Conservation (phyloP, 2,329 filamentous ascomycete genomes). For the Ceratocystis colombiana region DNA sequence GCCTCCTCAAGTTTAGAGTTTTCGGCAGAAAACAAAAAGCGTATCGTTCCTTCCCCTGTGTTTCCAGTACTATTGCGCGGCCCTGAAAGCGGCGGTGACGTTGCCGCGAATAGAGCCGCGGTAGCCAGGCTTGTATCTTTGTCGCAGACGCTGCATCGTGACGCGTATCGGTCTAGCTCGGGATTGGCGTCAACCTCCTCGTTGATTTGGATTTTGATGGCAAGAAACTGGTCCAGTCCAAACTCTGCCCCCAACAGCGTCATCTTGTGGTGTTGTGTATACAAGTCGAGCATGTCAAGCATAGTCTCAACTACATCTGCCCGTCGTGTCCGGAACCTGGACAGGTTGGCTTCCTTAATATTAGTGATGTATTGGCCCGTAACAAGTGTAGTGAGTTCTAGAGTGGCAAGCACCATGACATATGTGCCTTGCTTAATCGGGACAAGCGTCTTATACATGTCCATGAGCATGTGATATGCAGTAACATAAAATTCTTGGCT, state of each 20-base stretch:
- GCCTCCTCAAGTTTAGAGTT: conserved; percentile 62
- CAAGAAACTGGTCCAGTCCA: conserved; percentile 68
- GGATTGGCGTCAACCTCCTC: conserved; percentile 58
- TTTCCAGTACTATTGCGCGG: conserved; percentile 16
- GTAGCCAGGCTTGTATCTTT: conserved; percentile 30
- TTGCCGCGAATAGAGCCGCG: background rate
- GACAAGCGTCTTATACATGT: conserved; percentile 86
- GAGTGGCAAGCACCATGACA: conserved; percentile 71
- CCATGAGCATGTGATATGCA: conserved; percentile 74
- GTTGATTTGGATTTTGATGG: conserved; percentile 78
- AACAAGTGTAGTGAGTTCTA: conserved; percentile 70
- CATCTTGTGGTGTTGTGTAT: conserved; percentile 67
- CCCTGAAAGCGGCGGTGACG: conserved; percentile 2
- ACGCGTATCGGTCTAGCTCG: conserved; percentile 53
- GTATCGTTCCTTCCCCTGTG: conserved; percentile 60
- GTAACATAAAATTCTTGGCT: conserved; percentile 51
- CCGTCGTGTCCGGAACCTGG: conserved; percentile 40
- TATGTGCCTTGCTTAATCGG: conserved; percentile 81
- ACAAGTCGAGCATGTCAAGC: conserved; percentile 82
- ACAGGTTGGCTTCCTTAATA: conserved; percentile 41
- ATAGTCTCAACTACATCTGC: conserved; percentile 61
- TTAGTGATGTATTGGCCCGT: conserved; percentile 45
- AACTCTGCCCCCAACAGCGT: conserved; percentile 66
- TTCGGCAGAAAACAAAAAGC: conserved; percentile 79
- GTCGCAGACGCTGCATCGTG: conserved; percentile 47